Evolutionary conservation across 371 early-diverging fungal species (phyloP), one percentile per base, ranked within the genome.

Genomic region (Chytridiales sp.): DNA sequence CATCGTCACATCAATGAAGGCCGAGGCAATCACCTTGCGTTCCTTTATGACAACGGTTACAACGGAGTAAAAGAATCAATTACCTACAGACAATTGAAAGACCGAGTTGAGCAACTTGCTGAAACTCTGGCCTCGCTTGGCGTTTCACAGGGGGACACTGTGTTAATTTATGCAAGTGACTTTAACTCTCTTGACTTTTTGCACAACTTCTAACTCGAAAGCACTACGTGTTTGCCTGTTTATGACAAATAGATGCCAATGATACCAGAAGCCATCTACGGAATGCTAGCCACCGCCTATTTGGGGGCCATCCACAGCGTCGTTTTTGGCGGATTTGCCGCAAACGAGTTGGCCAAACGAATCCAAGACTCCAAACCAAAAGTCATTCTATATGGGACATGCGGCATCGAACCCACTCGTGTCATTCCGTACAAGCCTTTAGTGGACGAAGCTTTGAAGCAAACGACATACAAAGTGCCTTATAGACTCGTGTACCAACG

Each of bases 231-330:
- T 19, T 39, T 5, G 17, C 63, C 64, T 48, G 29, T 4, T 22
- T 26, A 8, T 26, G 8, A 26, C 48, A n/a, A n/a, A n/a, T n/a
- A 48, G 48, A 61, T 61, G 62, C 62, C 59, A 21, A 63, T 59
- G 95, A 86, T 93, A 35, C 95, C 97, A 13, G 91, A 96, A 69
- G 92, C 98, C 2, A 85, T 91, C 1, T 85, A 91, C 54, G 85
- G 92, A 1, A 86, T 94, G 81, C 81, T 99, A 35, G 97, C 98
- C 17, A 95, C 95, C 75, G 91, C 95, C 3, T 84, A 97, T 41
- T 76, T 98, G 21, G 99, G 98, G 22, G 83, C 91, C 11, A 74
- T 94, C 27, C 98, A 96, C 61, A 83, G 66, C 29, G 95, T 96
- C 22, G 93, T 75, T 0, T 76, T 83, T 79, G 91, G 91, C 54